Evolutionary conservation across 495 filamentous ascomycete species (phyloP), one percentile per base, ranked within the genome.

Genomic region (Hypoxylon cercidicola): DNA sequence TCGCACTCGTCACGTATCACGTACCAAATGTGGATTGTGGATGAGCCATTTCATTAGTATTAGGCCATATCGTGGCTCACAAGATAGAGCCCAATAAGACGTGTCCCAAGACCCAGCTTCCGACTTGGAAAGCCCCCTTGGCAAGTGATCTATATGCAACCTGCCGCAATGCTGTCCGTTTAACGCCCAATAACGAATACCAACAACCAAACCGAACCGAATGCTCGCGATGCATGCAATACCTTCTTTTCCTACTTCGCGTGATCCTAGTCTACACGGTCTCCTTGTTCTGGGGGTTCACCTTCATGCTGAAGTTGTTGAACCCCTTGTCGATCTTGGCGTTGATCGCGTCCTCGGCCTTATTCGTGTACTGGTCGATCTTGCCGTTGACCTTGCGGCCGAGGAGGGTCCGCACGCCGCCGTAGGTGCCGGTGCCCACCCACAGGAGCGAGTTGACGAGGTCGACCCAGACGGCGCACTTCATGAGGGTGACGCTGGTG

Each of bases 381-480:
- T 67, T 72, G 37, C 49, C 64, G 44, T 74, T 71, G 45, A 75
- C 72, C 62, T 74, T 74, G 35, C 64, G 61, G 4, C 61, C 71
- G 56, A 71, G 61, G 28, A 74, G 74, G 16, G 71, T 75, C 39
- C 71, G 67, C 49, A 71, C 59, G 55, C 72, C 69, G 40, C 74
- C 74, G 58, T 73, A 70, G 23, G 71, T 62, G 18, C 75, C 75
- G 10, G 83, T 88, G 23, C 77, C 49, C 15, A 84, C 67, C 89
- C 89, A 91, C 47, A 93, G 70, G 40, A 85, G 35, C 78, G 87
- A 77, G 60, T 88, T 88, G 28, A 86, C 73, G 51, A 91, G 74
- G 75, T 90, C 88, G 49, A 91, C 62, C 89, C 89, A 93, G 35
- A 89, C 88, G 30, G 88, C 88, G 73, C 84, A 80, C 65, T 87